These are phyloP conservation scores for Monosporascus sp. DNA, from an alignment of 2,329 filamentous ascomycete genomes.

Conservation along the genomic window DNA sequence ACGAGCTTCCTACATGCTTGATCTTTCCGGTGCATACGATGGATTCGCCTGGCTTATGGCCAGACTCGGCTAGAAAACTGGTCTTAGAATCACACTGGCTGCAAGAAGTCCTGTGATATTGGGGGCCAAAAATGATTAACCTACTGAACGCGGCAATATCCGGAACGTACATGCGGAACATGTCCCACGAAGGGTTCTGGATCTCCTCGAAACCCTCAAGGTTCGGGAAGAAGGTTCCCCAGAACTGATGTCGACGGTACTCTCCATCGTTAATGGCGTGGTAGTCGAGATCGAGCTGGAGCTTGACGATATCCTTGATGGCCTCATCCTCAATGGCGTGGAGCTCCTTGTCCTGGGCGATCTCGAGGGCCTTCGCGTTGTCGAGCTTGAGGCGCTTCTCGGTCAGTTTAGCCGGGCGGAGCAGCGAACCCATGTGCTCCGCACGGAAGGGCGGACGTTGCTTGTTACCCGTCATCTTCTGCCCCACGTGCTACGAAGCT, in stretches of 20 bases:
- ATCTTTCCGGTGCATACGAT: conserved; percentile 43
- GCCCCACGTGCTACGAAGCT: background rate
- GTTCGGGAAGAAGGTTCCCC: conserved; percentile 42
- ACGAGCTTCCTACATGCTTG: conserved; percentile 38
- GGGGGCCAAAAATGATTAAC: conserved; percentile 11
- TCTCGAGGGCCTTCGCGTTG: conserved; percentile 31
- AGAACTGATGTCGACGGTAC: conserved; percentile 41
- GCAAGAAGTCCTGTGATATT: background rate
- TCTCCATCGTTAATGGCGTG: conserved; percentile 51
- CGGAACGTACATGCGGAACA: conserved; percentile 51
- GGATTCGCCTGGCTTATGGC: conserved; percentile 42
- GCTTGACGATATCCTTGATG: conserved; percentile 62
- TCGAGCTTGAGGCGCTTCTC: conserved; percentile 50
- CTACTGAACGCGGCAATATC: conserved; percentile 39
- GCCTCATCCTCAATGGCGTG: conserved; percentile 52
- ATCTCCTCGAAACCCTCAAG: conserved; percentile 39
- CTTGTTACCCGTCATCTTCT: conserved; percentile 23
- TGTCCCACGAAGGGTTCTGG: conserved; percentile 42
- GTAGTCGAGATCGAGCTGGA: conserved; percentile 63
- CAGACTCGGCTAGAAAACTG: conserved; percentile 31
- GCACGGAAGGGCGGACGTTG: conserved; percentile 61
- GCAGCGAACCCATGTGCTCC: conserved; percentile 69
- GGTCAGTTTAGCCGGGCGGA: conserved; percentile 60
- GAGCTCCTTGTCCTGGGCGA: conserved; percentile 39
- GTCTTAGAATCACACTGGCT: background rate